Percentiles rank a stretch among this genome's conserved stretches.
phyloP scores from a whole-genome alignment of 176 grass and related monocot species.

The Juncus effusus region DNA sequence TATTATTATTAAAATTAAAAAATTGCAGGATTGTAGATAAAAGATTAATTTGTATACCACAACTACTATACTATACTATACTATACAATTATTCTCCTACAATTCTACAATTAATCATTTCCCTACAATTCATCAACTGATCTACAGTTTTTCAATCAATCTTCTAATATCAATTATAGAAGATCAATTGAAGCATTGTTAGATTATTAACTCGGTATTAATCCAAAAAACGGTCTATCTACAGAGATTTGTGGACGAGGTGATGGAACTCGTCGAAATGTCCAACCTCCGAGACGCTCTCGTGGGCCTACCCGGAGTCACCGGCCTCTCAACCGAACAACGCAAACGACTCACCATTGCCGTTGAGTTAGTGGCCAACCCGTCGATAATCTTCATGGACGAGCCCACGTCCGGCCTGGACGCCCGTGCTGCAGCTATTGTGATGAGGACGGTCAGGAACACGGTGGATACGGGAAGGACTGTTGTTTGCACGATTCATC shows the following conservation, averaged over 20 bases:
- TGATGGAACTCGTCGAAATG: conserved; percentile 91
- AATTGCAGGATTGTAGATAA: too few species aligned
- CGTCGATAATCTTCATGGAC: conserved; percentile 99
- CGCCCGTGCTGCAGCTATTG: conserved; percentile 96
- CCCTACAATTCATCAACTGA: too few species aligned
- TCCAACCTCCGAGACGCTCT: conserved; percentile 77
- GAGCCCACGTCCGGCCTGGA: conserved; percentile 98
- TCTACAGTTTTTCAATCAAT: too few species aligned
- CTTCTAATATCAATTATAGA: too few species aligned
- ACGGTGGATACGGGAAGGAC: conserved; percentile 96
- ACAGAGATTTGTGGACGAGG: conserved; percentile 98
- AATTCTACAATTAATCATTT: too few species aligned
- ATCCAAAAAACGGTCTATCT: background rate
- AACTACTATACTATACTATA: too few species aligned
- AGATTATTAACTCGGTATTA: background rate
- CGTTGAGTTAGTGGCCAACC: conserved; percentile 94
- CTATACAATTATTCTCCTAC: too few species aligned
- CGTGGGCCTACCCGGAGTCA: conserved; percentile 88
- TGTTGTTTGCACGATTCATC: conserved; percentile 97
- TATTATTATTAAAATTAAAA: too few species aligned
- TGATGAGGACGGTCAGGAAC: conserved; percentile 98
- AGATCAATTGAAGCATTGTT: background rate
- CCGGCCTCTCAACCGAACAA: conserved; percentile 90
- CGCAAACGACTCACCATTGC: conserved; percentile 95
- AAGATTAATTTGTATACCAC: too few species aligned